A percentile compares a stretch with the other conserved stretches of the same genome.
These are phyloP conservation scores for Clavispora santaluciae DNA, from an alignment of 805 yeast species.

Conservation along the genomic window DNA sequence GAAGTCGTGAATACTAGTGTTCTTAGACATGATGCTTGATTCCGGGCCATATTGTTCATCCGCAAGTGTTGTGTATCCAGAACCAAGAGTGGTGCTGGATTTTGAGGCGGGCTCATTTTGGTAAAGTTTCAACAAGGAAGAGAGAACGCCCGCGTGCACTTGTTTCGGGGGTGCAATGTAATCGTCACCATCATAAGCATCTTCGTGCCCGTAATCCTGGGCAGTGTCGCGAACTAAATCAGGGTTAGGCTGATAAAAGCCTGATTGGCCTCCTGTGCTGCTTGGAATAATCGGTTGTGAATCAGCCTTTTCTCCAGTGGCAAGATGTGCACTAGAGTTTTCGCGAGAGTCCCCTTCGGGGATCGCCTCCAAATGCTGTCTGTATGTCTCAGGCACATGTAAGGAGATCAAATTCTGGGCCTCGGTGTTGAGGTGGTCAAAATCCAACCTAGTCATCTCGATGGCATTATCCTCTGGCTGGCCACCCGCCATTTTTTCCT, in stretches of 20 bases:
- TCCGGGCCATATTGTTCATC: constrained; percentile 17
- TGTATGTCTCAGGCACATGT: constrained; percentile 34
- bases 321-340: constrained; percentile 2
- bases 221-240: constrained; percentile 36
- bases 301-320: neutral
- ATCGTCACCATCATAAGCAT: constrained; percentile 26
- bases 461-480: constrained; percentile 30
- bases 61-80: constrained; percentile 20
- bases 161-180: constrained; percentile 54
- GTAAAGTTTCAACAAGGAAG: constrained; percentile 70
- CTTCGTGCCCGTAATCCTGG: constrained; percentile 27
- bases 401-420: constrained; percentile 51
- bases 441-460: constrained; percentile 41
- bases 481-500: constrained; percentile 18
- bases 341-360: constrained; percentile 1
- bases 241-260: constrained; percentile 40
- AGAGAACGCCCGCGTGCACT: constrained; percentile 82
- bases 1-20: constrained; percentile 18
- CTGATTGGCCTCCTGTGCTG: constrained; percentile 1
- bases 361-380: neutral
- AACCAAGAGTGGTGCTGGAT: constrained; percentile 22
- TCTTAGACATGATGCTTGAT: constrained; percentile 2
- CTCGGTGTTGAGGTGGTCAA: constrained; percentile 42
- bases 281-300: neutral
- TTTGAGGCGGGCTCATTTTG: constrained; percentile 39